These are phyloP conservation scores for Solanum microdontum DNA, from an alignment of 257 asterid species.

Conservation along the genomic window DNA sequence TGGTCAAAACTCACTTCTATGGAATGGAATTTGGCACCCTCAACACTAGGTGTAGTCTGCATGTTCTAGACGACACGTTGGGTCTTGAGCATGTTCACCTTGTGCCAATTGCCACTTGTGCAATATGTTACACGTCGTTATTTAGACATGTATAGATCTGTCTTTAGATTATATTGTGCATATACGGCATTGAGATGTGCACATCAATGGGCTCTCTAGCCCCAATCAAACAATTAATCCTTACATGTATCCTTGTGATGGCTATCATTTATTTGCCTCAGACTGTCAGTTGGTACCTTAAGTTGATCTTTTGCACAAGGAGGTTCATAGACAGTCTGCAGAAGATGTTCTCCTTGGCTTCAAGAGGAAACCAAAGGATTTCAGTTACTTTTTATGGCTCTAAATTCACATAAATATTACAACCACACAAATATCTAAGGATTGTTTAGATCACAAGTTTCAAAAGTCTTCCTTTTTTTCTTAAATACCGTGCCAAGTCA, in stretches of 20 bases:
- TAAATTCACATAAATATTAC: background rate
- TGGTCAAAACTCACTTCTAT: background rate
- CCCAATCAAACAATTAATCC: background rate
- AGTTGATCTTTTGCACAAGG: background rate
- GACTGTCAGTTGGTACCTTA: background rate
- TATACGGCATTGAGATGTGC: background rate
- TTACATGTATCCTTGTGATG: background rate
- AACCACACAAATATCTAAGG: background rate
- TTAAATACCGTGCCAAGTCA: too few relatives aligned
- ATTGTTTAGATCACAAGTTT: background rate
- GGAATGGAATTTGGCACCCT: background rate
- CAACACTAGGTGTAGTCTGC: background rate
- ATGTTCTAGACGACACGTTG: background rate
- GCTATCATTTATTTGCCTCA: background rate
- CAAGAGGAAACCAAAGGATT: background rate
- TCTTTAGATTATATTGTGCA: background rate
- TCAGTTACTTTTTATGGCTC: background rate
- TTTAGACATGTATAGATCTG: background rate
- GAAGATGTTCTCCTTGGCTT: background rate
- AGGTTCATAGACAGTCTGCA: background rate
- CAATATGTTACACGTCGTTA: background rate
- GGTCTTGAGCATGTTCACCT: background rate
- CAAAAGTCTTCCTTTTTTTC: background rate
- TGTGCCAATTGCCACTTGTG: background rate
- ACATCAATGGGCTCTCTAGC: background rate